Evolutionary conservation across 1,139 yeast species (phyloP).

Genomic region (Candida buenavistaensis): DNA sequence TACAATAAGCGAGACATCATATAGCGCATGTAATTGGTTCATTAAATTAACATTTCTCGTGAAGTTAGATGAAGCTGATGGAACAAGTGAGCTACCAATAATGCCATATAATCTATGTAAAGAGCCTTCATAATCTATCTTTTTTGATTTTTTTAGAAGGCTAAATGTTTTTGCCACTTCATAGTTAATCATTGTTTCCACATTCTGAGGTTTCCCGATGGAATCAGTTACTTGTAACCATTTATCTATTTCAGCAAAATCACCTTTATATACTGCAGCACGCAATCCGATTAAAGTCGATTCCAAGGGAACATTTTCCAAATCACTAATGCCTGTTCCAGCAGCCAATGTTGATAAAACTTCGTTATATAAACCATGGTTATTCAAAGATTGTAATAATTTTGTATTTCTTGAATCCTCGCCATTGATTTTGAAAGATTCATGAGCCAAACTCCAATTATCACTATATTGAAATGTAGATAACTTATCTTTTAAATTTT

Average conservation of each 20-base stretch:
- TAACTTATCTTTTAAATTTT: constrained; percentile 69
- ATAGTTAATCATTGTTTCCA: constrained; percentile 58
- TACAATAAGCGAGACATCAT: constrained; percentile 53
- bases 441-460: constrained; percentile 85
- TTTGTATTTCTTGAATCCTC: constrained; percentile 34
- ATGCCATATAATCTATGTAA: constrained; percentile 53
- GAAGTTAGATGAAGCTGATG: constrained; percentile 62
- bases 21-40: constrained; percentile 68
- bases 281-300: constrained; percentile 72
- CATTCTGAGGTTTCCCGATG: constrained; percentile 44
- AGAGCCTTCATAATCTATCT: constrained; percentile 30
- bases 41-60: constrained; percentile 56
- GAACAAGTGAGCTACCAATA: constrained; percentile 62
- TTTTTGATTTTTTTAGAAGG: constrained; percentile 35
- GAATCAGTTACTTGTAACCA: constrained; percentile 53
- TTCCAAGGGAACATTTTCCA: constrained; percentile 38
- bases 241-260: constrained; percentile 46
- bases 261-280: constrained; percentile 70
- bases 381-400: constrained; percentile 38
- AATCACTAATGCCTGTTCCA: constrained; percentile 24
- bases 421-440: constrained; percentile 74
- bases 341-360: constrained; percentile 37
- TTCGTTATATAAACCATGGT: constrained; percentile 45
- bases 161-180: constrained; percentile 64
- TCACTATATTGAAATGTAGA: constrained; percentile 82